phyloP scores from a whole-genome alignment of 495 filamentous ascomycete genomes.

The Podospora fimiseda region DNA sequence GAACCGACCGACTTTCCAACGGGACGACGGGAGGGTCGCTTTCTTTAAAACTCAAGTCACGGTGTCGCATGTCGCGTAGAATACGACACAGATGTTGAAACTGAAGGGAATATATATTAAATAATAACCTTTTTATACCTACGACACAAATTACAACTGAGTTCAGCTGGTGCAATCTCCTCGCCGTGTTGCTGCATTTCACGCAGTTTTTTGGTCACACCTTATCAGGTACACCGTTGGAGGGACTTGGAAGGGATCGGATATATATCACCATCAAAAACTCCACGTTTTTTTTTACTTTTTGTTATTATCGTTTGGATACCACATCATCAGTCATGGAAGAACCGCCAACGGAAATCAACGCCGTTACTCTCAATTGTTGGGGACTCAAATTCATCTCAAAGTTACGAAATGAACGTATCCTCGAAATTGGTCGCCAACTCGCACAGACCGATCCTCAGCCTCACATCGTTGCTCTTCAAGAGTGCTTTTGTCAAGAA shows the following conservation, averaged over 20 bases:
- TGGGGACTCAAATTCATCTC: slow-evolving; percentile 92
- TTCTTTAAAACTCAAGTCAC: no score
- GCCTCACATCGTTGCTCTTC: slow-evolving; percentile 84
- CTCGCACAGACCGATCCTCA: slow-evolving; percentile 59
- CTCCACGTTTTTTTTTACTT: not conserved
- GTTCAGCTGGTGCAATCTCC: no score
- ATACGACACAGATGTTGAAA: no score
- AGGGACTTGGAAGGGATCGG: not conserved
- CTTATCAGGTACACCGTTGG: no score
- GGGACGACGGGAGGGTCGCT: not conserved
- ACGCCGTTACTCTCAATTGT: slow-evolving; percentile 83
- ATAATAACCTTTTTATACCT: not conserved
- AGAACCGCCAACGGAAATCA: slow-evolving; percentile 48
- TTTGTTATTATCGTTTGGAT: not conserved
- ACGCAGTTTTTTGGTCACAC: no score
- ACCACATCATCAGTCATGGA: slow-evolving; percentile 24
- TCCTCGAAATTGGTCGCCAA: slow-evolving; percentile 74
- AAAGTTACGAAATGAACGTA: slow-evolving; percentile 69
- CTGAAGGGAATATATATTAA: no score
- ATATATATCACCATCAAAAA: no score
- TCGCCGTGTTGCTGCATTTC: no score
- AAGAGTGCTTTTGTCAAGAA: slow-evolving; percentile 92
- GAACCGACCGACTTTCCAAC: no score
- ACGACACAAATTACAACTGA: no score
- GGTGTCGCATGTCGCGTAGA: not conserved